Base-by-base conservation (phyloP, 768 basidiomycete species). In the Amanita pallidorosea region DNA sequence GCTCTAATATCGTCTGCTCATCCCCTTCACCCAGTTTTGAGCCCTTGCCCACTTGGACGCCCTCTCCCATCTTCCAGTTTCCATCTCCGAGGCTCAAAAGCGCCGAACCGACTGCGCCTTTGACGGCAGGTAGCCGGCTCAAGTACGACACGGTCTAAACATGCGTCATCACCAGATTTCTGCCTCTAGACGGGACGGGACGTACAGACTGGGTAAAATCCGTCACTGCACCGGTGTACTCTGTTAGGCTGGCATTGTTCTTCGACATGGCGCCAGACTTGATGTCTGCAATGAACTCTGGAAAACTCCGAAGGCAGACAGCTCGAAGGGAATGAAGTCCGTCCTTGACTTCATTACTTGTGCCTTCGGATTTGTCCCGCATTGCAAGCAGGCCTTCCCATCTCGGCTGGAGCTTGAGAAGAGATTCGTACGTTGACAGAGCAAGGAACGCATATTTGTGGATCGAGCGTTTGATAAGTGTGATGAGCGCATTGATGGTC, bases 1-100 rank as follows among this genome's bases (percentile, higher is more conserved):
- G 87, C 58, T 90, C 84, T 20, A 89, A 66, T 9, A 91, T 70
- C 15, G 73, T 66, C 35, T 65, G 67, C 57, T 83, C 80, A 50
- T 81, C 81, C 8, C 70, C 71, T 27, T 80, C 82, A 4, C 68
- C 70, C 1, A 67, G 55, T 49, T 77, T 76, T 6, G 64, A 54
- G 2, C 60, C 61, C 56, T 77, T 79, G 8, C 76, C 77, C 5
- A 84, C 79, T 57, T 75, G 73, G 18, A 86, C 73, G 5, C 87
- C 88, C 54, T 88, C 87, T 4, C 89, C 89, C 88, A 92, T 91
- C 65, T 80, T 87, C 89, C 89, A 91, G 56, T 91, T 91, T 8
- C 89, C 89, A 53, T 92, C 88, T 0, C 89, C 89, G 1, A 92
- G 74, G 2, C 80, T 76, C 36, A 79, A 61, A 34, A 91, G 67